Base-by-base conservation (phyloP, 768 basidiomycete species). In the Lentinula boryana region DNA sequence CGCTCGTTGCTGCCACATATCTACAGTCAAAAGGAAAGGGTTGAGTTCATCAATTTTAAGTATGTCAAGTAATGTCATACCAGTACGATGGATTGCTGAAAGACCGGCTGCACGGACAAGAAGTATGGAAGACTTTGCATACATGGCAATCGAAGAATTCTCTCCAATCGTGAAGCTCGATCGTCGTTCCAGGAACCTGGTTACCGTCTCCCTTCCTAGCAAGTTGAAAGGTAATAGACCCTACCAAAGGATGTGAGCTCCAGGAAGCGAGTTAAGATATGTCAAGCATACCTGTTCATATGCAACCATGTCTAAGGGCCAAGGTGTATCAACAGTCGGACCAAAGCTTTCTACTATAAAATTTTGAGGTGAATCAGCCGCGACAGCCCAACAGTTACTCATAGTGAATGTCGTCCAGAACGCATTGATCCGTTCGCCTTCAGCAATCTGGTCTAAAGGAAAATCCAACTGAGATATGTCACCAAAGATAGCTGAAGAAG, bases 361-460 rank as follows among this genome's bases (percentile, higher is more conserved):
- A 16, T 43, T 38, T 49, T 48, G 35, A 16, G 60, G 60, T 13
- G 44, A 32, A 6, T 65, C 62, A 41, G 74, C 71, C 8, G 70
- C 68, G 41, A 78, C 68, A 5, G 69, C 70, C 18, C 72, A 70
- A 1, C 66, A 68, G 7, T 74, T 69, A 15, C 73, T 63, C 56
- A 76, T 62, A 13, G 69, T 65, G 63, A 75, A 76, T 0, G 72
- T 72, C 16, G 69, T 69, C 78, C 78, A 80, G 63, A 80, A 78
- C 3, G 70, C 72, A 44, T 75, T 72, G 53, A 78, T 77, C 13
- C 77, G 71, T 58, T 79, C 77, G 13, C 76, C 78, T 51, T 62
- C 57, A 48, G 31, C 49, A 44, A 62, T 38, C 15, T 51, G 56
- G 32, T 62, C 57, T 51, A 38, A 75, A 78, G 33, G 77, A 77